These are phyloP conservation scores for Talaromyces sp. DNA, from an alignment of 2,329 filamentous ascomycete species.

Conservation along the genomic window DNA sequence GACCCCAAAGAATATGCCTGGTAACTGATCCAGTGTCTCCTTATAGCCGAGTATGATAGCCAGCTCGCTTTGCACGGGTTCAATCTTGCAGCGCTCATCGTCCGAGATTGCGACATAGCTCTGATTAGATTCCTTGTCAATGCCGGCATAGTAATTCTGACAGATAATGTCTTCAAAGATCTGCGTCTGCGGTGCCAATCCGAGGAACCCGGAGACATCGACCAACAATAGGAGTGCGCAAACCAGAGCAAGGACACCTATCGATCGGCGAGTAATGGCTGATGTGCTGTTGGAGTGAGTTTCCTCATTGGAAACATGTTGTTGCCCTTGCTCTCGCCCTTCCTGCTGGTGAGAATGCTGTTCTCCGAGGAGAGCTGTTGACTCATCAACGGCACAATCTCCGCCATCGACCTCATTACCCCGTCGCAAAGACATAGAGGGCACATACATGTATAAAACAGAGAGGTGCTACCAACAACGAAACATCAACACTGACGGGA, in stretches of 20 bases:
- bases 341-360: not conserved
- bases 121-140: not conserved
- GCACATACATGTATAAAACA: not conserved
- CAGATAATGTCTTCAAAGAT: constrained; percentile 25
- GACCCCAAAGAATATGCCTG: constrained; percentile 20
- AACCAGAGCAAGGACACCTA: constrained; percentile 1
- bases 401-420: not conserved
- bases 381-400: not conserved
- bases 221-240: constrained; percentile 2
- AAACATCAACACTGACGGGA: not conserved
- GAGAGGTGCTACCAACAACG: not conserved
- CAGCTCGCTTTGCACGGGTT: constrained; percentile 24
- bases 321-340: not conserved
- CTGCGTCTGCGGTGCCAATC: constrained; percentile 20
- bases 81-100: constrained; percentile 22
- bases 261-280: not conserved
- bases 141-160: constrained; percentile 15
- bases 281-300: not conserved
- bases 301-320: not conserved
- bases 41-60: constrained; percentile 25
- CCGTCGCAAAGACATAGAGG: not conserved
- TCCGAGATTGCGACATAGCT: not conserved
- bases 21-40: constrained; percentile 16
- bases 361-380: not conserved
- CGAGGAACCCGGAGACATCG: constrained; percentile 20